Evolutionary conservation across 1,284 basidiomycete genomes (phyloP).

Genomic region (Prillingera fragicola): DNA sequence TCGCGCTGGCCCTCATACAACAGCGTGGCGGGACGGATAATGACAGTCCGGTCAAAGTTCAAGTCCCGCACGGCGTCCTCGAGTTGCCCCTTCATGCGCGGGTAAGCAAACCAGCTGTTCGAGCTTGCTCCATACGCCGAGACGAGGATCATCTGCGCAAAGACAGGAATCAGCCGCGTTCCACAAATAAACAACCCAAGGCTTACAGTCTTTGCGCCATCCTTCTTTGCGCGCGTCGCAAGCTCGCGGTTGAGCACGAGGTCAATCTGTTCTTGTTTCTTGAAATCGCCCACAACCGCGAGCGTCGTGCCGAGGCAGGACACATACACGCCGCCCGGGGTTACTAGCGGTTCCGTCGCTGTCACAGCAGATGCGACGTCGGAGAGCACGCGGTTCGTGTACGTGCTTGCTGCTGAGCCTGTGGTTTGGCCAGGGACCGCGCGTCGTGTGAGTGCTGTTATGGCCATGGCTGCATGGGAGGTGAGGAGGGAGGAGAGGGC

Average conservation of each 20-base stretch:
- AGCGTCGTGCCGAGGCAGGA: constrained; percentile 37
- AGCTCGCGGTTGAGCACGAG: constrained; percentile 31
- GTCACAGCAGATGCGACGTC: constrained; percentile 20
- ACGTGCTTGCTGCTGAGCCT: constrained; percentile 13
- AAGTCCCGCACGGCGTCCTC: constrained; percentile 33
- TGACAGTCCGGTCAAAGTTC: constrained; percentile 30
- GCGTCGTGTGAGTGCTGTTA: constrained; percentile 24
- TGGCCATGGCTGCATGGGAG: constrained; percentile 28
- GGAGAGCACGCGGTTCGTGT: constrained; percentile 17
- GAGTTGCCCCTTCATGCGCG: constrained; percentile 35
- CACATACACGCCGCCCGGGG: constrained; percentile 23
- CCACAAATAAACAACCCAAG: no score
- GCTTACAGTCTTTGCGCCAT: constrained; percentile 33
- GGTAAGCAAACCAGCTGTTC: constrained; percentile 24
- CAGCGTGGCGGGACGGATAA: constrained; percentile 35
- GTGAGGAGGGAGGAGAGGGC: constrained; percentile 20
- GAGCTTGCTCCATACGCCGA: constrained; percentile 25
- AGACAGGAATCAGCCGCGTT: no score
- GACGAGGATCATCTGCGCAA: constrained; percentile 35
- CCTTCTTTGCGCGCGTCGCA: constrained; percentile 33
- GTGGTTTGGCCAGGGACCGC: not conserved
- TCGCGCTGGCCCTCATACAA: constrained; percentile 32
- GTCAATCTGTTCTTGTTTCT: constrained; percentile 32
- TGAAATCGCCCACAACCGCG: constrained; percentile 27
- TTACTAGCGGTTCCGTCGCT: constrained; percentile 5